Conservation (phyloP, 2,329 filamentous ascomycete species). For the Lasiodiplodia sp. region DNA sequence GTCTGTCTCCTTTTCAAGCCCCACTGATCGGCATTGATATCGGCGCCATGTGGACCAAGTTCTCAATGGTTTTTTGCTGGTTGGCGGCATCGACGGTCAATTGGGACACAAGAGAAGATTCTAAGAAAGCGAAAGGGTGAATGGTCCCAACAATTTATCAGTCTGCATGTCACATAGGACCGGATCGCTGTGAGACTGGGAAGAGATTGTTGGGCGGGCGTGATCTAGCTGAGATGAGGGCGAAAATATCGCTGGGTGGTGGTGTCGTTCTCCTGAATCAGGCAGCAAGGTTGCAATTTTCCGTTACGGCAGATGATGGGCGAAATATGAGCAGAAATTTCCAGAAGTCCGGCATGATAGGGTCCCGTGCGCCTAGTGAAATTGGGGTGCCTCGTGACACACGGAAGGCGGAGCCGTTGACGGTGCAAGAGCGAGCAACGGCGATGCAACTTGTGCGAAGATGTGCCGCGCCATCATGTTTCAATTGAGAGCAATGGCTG, state of each 20-base stretch:
- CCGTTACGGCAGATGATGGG: neutral
- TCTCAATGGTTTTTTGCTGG: neutral
- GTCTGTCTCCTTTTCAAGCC: neutral
- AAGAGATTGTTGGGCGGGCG: neutral
- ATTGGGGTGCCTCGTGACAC: neutral
- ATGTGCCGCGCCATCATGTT: neutral
- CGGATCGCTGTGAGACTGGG: neutral
- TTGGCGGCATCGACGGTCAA: neutral
- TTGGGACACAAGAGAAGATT: neutral
- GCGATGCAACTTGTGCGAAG: neutral
- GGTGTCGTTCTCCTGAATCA: neutral
- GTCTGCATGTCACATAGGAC: neutral
- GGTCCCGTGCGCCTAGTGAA: neutral
- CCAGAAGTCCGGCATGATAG: neutral
- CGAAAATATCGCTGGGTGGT: neutral
- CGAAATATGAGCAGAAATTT: neutral
- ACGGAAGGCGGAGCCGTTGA: neutral
- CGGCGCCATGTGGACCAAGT: neutral
- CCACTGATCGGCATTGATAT: slow-evolving; percentile 12
- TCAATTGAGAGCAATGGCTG: neutral
- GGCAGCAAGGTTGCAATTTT: neutral
- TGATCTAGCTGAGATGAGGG: neutral
- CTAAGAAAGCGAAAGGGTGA: neutral
- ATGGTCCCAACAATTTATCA: neutral
- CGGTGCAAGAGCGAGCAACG: neutral